phyloP scores from a whole-genome alignment of 495 filamentous ascomycete genomes.

The Xylaria acuta region DNA sequence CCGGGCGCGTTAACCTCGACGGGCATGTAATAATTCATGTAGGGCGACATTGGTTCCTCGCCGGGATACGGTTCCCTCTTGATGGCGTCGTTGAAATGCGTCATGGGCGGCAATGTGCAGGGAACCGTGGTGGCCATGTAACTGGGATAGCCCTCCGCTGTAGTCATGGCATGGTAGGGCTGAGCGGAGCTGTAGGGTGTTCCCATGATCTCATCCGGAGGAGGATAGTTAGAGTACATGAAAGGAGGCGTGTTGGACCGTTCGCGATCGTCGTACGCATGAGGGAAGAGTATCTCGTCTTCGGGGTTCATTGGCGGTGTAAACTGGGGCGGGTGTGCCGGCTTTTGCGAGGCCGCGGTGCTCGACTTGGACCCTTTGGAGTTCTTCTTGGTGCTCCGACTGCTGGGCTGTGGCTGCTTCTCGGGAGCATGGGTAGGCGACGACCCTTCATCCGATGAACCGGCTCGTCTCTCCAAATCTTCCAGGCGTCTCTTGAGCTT shows the following conservation, averaged over 20 bases:
- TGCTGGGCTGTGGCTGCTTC: slow-evolving; percentile 56
- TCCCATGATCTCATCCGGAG: slow-evolving; percentile 70
- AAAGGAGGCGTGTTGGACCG: slow-evolving; percentile 74
- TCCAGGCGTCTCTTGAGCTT: slow-evolving; percentile 98
- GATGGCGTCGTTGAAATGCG: slow-evolving; percentile 63
- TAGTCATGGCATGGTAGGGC: slow-evolving; percentile 68
- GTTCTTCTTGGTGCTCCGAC: slow-evolving; percentile 56
- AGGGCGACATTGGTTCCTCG: slow-evolving; percentile 74
- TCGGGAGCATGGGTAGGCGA: slow-evolving; percentile 51
- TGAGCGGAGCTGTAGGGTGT: slow-evolving; percentile 66
- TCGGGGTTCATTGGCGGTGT: slow-evolving; percentile 64
- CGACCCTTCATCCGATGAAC: slow-evolving; percentile 74
- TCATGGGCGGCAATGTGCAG: slow-evolving; percentile 69
- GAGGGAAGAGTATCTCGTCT: slow-evolving; percentile 56
- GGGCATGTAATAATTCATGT: slow-evolving; percentile 79
- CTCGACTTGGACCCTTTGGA: slow-evolving; percentile 52
- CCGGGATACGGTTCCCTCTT: slow-evolving; percentile 65
- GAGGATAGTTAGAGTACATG: slow-evolving; percentile 69
- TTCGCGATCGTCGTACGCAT: slow-evolving; percentile 58
- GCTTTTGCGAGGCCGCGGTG: slow-evolving; percentile 43
- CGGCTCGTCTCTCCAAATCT: slow-evolving; percentile 91
- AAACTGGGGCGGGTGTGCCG: slow-evolving; percentile 71
- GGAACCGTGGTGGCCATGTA: slow-evolving; percentile 67
- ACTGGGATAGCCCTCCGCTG: slow-evolving; percentile 64
- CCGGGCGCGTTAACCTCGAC: slow-evolving; percentile 72